Conservation (phyloP, 352 stramenopile species). For the Phytophthora pluvialis region DNA sequence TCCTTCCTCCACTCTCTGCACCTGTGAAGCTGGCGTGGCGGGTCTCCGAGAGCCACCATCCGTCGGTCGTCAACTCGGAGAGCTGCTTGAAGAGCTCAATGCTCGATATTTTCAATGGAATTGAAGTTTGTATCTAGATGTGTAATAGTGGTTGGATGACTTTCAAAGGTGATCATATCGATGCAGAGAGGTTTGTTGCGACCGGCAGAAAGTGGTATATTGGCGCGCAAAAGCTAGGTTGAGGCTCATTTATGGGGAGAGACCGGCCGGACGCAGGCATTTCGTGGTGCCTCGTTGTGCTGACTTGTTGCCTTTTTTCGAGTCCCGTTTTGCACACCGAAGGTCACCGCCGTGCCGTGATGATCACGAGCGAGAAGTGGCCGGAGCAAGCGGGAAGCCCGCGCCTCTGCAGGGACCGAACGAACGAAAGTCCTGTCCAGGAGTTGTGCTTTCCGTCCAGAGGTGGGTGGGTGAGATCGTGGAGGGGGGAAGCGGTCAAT, state of each 20-base stretch:
- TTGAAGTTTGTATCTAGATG: background rate
- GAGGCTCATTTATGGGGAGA: constrained; percentile 36
- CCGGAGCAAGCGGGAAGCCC: constrained; percentile 8
- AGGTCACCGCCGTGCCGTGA: background rate
- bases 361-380: constrained; percentile 23
- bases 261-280: constrained; percentile 16
- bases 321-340: constrained; percentile 17
- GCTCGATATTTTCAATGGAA: constrained; percentile 1
- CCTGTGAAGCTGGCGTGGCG: constrained; percentile 20
- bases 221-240: constrained; percentile 8
- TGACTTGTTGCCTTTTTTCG: constrained; percentile 24
- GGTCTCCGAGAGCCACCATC: constrained; percentile 21
- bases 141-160: no score
- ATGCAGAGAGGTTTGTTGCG: background rate
- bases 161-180: background rate
- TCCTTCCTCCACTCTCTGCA: background rate
- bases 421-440: background rate
- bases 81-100: constrained; percentile 1
- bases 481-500: constrained; percentile 15
- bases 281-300: constrained; percentile 11
- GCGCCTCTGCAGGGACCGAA: constrained; percentile 14
- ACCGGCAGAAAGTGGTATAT: constrained; percentile 29
- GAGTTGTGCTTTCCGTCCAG: constrained; percentile 11
- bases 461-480: constrained; percentile 4
- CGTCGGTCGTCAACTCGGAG: constrained; percentile 26